Conservation (phyloP, 495 filamentous ascomycete species). For the Neurospora hispaniola region DNA sequence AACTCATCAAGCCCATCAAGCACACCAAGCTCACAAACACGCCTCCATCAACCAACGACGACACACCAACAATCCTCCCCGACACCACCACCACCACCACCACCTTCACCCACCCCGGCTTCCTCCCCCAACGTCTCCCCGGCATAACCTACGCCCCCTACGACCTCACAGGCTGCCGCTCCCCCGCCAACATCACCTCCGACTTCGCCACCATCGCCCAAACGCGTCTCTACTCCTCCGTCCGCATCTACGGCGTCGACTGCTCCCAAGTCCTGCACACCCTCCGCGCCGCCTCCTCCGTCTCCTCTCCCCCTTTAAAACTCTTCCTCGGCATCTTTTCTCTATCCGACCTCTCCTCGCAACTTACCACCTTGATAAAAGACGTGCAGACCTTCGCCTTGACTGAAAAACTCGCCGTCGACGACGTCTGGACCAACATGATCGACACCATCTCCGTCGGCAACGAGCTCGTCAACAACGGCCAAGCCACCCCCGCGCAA, state of each 20-base stretch:
- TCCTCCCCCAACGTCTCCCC: constrained; percentile 19
- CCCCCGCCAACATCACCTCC: constrained; percentile 43
- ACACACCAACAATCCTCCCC: not conserved
- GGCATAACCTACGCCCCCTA: constrained; percentile 72
- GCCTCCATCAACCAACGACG: not conserved
- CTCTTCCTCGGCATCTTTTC: constrained; percentile 67
- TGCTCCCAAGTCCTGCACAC: constrained; percentile 60
- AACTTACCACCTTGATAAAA: constrained; percentile 43
- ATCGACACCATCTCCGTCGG: constrained; percentile 67
- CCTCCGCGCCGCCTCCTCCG: constrained; percentile 43
- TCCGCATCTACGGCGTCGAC: constrained; percentile 75
- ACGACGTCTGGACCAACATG: constrained; percentile 37
- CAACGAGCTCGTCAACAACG: constrained; percentile 68
- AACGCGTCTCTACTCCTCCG: constrained; percentile 37
- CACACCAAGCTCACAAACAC: not conserved
- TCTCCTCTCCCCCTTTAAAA: constrained; percentile 34
- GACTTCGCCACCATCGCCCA: constrained; percentile 46
- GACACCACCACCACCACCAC: not conserved
- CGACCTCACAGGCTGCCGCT: constrained; percentile 58
- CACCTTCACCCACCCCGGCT: not conserved
- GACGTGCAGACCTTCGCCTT: constrained; percentile 20
- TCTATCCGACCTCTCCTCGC: constrained; percentile 42
- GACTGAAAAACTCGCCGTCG: not conserved
- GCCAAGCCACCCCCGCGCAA: constrained; percentile 36
- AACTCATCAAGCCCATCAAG: not conserved